Evolutionary conservation across 2,329 filamentous ascomycete species (phyloP), one percentile per base, ranked within the genome.

Genomic region (Chaetomiaceae sp.): DNA sequence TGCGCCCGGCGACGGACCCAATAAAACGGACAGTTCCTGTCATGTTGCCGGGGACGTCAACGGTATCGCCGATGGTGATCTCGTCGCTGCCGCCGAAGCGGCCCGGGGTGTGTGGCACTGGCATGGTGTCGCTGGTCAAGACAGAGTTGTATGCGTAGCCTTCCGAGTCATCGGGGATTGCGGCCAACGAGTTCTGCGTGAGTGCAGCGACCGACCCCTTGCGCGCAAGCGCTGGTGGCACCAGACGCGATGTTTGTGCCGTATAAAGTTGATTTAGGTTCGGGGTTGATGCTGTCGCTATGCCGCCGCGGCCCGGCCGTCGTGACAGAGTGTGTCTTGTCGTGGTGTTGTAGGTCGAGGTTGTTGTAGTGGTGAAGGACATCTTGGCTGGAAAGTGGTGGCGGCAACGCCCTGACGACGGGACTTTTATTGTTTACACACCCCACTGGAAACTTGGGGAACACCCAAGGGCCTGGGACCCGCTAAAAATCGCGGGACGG

Each of bases 41-140:
- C 90, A 99, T 96, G 68, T 86, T 89, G 37, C 94, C 94, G 1
- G 92, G 91, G 42, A 96, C 92, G 62, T 96, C 91, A 57, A 96
- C 92, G 30, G 77, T 69, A 67, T 96, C 92, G 60, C 92, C 92
- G 36, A 94, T 77, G 58, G 84, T 79, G 56, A 95, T 75, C 66
- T 79, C 77, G 56, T 72, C 71, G 60, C 66, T 74, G 61, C 74
- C 71, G 52, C 68, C 55, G 67, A 55, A 66, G 56, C 78, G 73
- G 51, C 73, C 74, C 23, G 81, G 81, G 0, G 80, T 83, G 48
- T 74, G 67, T 29, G 79, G 80, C 46, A 72, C 67, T 43, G 78
- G 80, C 75, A 81, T 81, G 49, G 68, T 76, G 65, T 66, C 67
- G 62, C 63, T 61, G 43, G 55, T 57, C 64, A 79, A 62, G 55